A percentile compares a stretch with the other conserved stretches of the same genome.
Conservation (phyloP, 2,329 filamentous ascomycete genomes). For the Pseudocercospora fijiensis region DNA sequence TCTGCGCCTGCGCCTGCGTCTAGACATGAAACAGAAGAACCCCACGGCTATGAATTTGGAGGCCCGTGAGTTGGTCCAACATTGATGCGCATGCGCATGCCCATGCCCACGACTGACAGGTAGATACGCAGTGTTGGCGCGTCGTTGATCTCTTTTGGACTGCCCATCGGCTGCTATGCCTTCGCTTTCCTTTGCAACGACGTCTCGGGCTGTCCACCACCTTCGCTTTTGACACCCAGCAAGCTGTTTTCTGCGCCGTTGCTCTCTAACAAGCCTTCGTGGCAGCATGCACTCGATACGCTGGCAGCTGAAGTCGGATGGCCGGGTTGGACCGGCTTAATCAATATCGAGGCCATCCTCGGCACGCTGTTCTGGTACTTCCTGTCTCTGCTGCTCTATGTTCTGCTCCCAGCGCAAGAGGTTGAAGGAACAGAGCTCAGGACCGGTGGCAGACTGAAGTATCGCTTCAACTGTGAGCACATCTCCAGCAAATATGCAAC, state of each 20-base stretch:
- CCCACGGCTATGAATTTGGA: constrained; percentile 49
- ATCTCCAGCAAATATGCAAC: neutral
- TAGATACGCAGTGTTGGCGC: constrained; percentile 65
- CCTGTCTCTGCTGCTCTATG: constrained; percentile 71
- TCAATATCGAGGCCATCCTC: constrained; percentile 66
- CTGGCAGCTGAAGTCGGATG: constrained; percentile 81
- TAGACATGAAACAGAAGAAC: constrained; percentile 19
- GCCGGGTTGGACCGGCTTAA: constrained; percentile 71
- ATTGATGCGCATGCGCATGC: constrained; percentile 13
- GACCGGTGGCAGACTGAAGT: constrained; percentile 72
- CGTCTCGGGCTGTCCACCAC: constrained; percentile 83
- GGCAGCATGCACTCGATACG: constrained; percentile 57
- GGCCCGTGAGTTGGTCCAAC: constrained; percentile 45
- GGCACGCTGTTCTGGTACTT: constrained; percentile 76
- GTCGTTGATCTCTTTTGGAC: constrained; percentile 72
- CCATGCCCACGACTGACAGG: constrained; percentile 3
- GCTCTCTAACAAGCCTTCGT: constrained; percentile 33
- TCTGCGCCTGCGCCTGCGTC: neutral
- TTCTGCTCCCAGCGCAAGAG: constrained; percentile 71
- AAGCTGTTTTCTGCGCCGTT: constrained; percentile 51
- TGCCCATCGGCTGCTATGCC: constrained; percentile 75
- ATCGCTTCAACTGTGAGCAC: constrained; percentile 64
- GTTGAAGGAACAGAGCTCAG: constrained; percentile 68
- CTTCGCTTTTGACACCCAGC: constrained; percentile 71
- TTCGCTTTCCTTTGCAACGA: constrained; percentile 90